phyloP scores from a whole-genome alignment of 2,329 filamentous ascomycete species.

The Venturia oleaginea region DNA sequence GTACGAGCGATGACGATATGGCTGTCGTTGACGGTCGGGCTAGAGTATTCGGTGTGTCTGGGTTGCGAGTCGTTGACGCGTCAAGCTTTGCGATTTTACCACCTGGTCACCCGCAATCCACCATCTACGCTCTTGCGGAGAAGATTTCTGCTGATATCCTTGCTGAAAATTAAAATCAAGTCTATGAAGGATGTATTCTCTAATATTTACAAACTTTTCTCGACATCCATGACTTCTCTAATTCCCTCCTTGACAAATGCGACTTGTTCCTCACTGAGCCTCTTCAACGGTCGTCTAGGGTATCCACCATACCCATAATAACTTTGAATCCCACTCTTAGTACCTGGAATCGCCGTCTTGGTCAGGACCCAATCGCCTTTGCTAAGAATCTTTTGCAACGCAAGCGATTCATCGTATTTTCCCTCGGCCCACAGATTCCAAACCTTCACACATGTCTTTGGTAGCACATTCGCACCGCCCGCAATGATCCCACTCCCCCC shows the following conservation, averaged over 20 bases:
- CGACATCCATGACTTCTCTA: slow-evolving; percentile 56
- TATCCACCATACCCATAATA: slow-evolving; percentile 76
- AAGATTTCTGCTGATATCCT: neutral
- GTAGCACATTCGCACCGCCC: slow-evolving; percentile 76
- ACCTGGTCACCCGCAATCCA: neutral
- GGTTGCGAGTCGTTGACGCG: slow-evolving; percentile 30
- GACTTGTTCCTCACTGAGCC: slow-evolving; percentile 49
- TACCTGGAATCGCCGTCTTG: slow-evolving; percentile 75
- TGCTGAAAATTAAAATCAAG: neutral
- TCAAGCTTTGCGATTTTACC: slow-evolving; percentile 21
- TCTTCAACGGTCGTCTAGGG: slow-evolving; percentile 63
- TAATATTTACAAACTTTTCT: slow-evolving; percentile 32
- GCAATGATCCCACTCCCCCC: slow-evolving; percentile 80
- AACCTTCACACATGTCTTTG: slow-evolving; percentile 69
- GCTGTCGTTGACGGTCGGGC: slow-evolving; percentile 3
- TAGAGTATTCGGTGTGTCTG: slow-evolving; percentile 25
- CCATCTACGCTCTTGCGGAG: slow-evolving; percentile 5
- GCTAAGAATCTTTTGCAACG: slow-evolving; percentile 67
- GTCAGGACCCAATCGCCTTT: slow-evolving; percentile 77
- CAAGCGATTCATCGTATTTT: slow-evolving; percentile 64
- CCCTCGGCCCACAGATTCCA: slow-evolving; percentile 69
- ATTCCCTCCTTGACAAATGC: slow-evolving; percentile 33
- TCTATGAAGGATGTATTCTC: too few relatives aligned
- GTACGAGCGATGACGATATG: slow-evolving; percentile 18
- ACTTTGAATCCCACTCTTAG: slow-evolving; percentile 70